Base-by-base conservation (phyloP, 2,329 filamentous ascomycete species). In the Mycogone perniciosa region DNA sequence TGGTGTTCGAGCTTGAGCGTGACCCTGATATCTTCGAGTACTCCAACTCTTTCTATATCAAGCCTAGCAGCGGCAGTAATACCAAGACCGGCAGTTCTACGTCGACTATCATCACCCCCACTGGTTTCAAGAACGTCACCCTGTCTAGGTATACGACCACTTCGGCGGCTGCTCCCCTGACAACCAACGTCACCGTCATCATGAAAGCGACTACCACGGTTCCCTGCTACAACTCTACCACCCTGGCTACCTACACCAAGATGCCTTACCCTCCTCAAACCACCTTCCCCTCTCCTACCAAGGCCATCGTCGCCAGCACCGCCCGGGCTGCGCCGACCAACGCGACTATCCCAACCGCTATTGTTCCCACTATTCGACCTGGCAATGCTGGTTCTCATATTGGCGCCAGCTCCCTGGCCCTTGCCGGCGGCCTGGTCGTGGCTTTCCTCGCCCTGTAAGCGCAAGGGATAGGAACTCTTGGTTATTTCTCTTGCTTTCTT, bases 31-130 rank as follows among this genome's bases (percentile, higher is more conserved):
- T 74, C 62, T 81, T 79, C 75, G 80, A 85, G 74, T 84, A 77
- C 75, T 81, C 79, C 51, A 76, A 76, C 71, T 79, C 79, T 59
- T 85, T 85, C 73, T 59, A 70, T 61, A 80, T 82, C 61, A 61
- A 63, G 50, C 68, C 62, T 29, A 58, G 51, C 44, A 20, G 20
- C 20, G 20, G 20, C 20, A 20, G 20, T 20, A 20, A 20, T 20
- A 20, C 20, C 20, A 52, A 44, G 51, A 44, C 46, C 9, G 27
- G 20, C 20, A 20, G 20, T 20, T 20, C 20, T 20, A 20, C 20
- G 20, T 20, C 20, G 3, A 20, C 20, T 3, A 20, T 20, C 20
- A 67, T 60, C 56, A 60, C 59, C 47, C 56, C 60, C 45, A 52
- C 60, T 33, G 63, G 60, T 54, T 55, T 59, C 55, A 64, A 64